Evolutionary conservation across 148 eudicot species (phyloP).

Genomic region (Pouteria glomerata): DNA sequence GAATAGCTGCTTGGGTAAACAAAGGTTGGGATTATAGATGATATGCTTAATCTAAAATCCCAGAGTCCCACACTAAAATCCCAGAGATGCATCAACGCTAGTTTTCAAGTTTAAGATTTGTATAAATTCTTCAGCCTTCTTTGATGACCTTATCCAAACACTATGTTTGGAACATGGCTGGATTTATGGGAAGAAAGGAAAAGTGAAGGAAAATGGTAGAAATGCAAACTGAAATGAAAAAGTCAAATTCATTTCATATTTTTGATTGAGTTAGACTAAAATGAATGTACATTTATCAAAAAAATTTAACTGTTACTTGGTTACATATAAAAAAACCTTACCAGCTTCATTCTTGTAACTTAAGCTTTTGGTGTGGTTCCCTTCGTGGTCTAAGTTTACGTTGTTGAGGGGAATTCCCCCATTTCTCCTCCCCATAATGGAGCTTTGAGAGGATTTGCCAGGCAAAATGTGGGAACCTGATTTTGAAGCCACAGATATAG

Average conservation of each 20-base stretch:
- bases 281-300: not conserved
- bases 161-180: too few relatives aligned
- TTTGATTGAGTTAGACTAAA: too few relatives aligned
- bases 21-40: too few relatives aligned
- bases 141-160: not conserved
- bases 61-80: too few relatives aligned
- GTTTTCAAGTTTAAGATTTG: not conserved
- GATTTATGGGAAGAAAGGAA: too few relatives aligned
- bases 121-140: not conserved
- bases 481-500: conserved; percentile 1
- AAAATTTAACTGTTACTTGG: too few relatives aligned
- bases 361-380: conserved; percentile 8
- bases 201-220: too few relatives aligned
- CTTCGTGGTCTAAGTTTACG: not conserved
- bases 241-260: too few relatives aligned
- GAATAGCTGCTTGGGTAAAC: too few relatives aligned
- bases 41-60: too few relatives aligned
- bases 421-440: not conserved
- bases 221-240: too few relatives aligned
- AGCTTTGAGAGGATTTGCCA: conserved; percentile 13
- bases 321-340: conserved; percentile 17
- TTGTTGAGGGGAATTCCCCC: conserved; percentile 5
- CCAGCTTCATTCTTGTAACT: conserved; percentile 18
- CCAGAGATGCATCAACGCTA: not conserved
- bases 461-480: conserved; percentile 7